phyloP scores from a whole-genome alignment of 1,284 basidiomycete genomes.

The Sporisorium iseilematis-ciliati region DNA sequence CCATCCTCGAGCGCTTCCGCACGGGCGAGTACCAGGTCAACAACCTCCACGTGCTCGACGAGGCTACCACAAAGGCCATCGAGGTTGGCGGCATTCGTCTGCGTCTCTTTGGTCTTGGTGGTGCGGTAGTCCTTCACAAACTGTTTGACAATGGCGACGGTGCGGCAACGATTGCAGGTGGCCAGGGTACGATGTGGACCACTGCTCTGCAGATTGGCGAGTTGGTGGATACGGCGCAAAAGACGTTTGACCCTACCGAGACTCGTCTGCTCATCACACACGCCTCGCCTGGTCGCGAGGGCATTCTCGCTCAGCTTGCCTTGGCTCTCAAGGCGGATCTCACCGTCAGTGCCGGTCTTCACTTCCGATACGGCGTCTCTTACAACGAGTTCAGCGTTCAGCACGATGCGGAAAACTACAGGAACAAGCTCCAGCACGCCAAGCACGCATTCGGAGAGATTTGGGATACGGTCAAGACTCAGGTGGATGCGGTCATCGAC shows the following conservation, averaged over 20 bases:
- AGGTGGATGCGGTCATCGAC: conserved; percentile 92
- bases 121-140: conserved; percentile 94
- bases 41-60: conserved; percentile 85
- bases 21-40: conserved; percentile 83
- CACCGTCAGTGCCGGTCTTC: conserved; percentile 91
- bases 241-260: conserved; percentile 87
- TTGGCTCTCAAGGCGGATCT: conserved; percentile 93
- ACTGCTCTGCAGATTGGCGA: conserved; percentile 97
- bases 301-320: conserved; percentile 89
- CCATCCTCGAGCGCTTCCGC: conserved; percentile 91
- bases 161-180: conserved; percentile 93
- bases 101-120: conserved; percentile 91
- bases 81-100: conserved; percentile 94
- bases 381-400: conserved; percentile 98
- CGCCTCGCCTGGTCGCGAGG: conserved; percentile 91
- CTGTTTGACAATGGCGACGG: conserved; percentile 98
- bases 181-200: conserved; percentile 98
- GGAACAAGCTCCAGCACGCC: conserved; percentile 82
- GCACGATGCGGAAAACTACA: conserved; percentile 87
- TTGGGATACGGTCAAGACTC: conserved; percentile 91
- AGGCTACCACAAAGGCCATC: conserved; percentile 89
- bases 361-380: conserved; percentile 94
- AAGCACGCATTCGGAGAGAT: conserved; percentile 88
- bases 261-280: conserved; percentile 94
- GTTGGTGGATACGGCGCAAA: conserved; percentile 94